These are phyloP conservation scores for Penicillium sp. DNA, from an alignment of 2,329 filamentous ascomycete genomes.

Conservation along the genomic window DNA sequence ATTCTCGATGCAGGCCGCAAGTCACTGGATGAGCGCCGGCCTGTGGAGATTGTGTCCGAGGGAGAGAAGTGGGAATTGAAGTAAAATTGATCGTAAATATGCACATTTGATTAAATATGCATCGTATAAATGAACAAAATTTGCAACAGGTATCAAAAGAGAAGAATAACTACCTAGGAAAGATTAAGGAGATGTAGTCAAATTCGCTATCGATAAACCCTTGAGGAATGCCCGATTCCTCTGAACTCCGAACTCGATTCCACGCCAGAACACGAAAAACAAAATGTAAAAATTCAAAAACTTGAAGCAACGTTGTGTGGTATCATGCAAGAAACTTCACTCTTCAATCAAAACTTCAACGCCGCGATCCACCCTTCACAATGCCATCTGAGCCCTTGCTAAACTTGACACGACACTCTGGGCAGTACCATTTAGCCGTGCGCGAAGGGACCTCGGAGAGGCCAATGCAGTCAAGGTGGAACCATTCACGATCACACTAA, in stretches of 20 bases:
- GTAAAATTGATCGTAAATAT: conserved; percentile 29
- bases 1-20: conserved; percentile 84
- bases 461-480: conserved; percentile 63
- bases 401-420: conserved; percentile 57
- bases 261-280: neutral
- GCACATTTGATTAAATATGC: neutral
- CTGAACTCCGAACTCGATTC: conserved; percentile 2
- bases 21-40: conserved; percentile 78
- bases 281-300: neutral
- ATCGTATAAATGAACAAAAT: neutral
- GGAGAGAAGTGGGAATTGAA: conserved; percentile 63
- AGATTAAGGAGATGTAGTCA: neutral
- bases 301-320: conserved; percentile 16
- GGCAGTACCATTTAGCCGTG: conserved; percentile 66
- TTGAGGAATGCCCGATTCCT: neutral
- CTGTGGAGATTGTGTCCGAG: conserved; percentile 66
- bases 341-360: conserved; percentile 19
- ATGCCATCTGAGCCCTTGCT: conserved; percentile 45
- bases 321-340: conserved; percentile 24
- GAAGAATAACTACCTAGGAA: neutral
- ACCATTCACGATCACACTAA: conserved; percentile 68
- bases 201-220: neutral
- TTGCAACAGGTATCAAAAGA: neutral
- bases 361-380: conserved; percentile 36
- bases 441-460: conserved; percentile 60